Base-by-base conservation (phyloP, 768 basidiomycete genomes). In the Mycena belliarum region DNA sequence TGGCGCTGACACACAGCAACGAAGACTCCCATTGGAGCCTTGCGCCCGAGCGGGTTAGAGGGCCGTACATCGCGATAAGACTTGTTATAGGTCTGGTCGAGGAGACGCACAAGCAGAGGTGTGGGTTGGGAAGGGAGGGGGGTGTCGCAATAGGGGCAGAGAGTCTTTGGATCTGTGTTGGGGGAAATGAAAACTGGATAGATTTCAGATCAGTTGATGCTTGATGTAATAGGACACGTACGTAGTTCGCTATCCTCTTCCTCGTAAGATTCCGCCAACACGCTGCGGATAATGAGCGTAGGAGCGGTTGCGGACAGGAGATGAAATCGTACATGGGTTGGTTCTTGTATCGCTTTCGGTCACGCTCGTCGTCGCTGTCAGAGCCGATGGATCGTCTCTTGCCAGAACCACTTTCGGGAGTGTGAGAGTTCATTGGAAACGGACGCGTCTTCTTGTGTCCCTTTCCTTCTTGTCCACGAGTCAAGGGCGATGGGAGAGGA, bases 81-180 rank as follows among this genome's bases (percentile, higher is more conserved):
- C 64, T 82, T 85, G 35, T 73, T 74, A 43, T 73, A 74, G 1
- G 85, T 82, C 2, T 73, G 69, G 2, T 73, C 69, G 14, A 93
- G 75, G 20, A 94, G 75, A 6, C 73, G 73, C n/a, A 66, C 64
- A 28, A 93, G 76, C 23, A 79, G 72, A 1, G 84, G 80, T 0
- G 90, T 88, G 6, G 87, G 87, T 4, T 76, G 71, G 2, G 75
- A 57, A 1, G 92, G 93, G 12, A 93, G 76, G 0, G 75, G 79
- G 20, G 82, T 79, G 63, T 94, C 92, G 61, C 92, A 94, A 69
- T 87, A 94, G 0, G 92, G 91, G 66, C 92, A 94, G 3, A 93
- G 72, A 1, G 77, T 85, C 7, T 75, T 77, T 12, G 90, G 90
- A 63, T 93, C 90, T 7, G 77, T 72, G 20, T 69, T 62, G 3